Evolutionary conservation across 139 green algal genomes (phyloP).

Genomic region (Parachlorella kessleri): DNA sequence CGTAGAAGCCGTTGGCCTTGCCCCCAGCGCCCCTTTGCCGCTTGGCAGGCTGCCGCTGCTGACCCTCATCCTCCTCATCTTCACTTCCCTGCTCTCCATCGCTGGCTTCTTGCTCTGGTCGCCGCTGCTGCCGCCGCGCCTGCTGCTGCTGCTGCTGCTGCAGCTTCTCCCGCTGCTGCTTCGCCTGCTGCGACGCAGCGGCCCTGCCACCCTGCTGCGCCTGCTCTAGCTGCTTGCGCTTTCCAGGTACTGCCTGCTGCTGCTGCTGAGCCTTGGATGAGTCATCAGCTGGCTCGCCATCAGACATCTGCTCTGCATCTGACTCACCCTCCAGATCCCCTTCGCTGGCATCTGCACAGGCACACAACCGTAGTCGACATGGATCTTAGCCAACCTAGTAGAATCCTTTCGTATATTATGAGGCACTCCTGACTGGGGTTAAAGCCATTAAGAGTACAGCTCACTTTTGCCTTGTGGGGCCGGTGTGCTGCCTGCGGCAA

Average conservation of each 20-base stretch:
- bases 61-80: slow-evolving; percentile 23
- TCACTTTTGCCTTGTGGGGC: no score
- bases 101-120: not conserved
- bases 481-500: no score
- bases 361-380: no score
- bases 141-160: not conserved
- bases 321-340: no score
- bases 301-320: no score
- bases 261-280: no score
- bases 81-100: slow-evolving; percentile 8
- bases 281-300: slow-evolving; percentile 29
- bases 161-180: slow-evolving; percentile 5
- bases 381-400: no score
- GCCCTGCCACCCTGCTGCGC: not conserved
- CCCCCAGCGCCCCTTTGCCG: not conserved
- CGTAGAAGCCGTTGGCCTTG: slow-evolving; percentile 54
- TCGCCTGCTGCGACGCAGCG: slow-evolving; percentile 6
- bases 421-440: no score
- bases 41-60: slow-evolving; percentile 22
- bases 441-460: no score
- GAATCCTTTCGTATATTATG: no score
- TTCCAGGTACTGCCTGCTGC: not conserved
- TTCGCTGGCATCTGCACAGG: no score
- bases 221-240: slow-evolving; percentile 13
- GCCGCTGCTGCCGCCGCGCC: not conserved